Conservation (phyloP, 805 yeast species). For the Kodamaea leandrae region DNA sequence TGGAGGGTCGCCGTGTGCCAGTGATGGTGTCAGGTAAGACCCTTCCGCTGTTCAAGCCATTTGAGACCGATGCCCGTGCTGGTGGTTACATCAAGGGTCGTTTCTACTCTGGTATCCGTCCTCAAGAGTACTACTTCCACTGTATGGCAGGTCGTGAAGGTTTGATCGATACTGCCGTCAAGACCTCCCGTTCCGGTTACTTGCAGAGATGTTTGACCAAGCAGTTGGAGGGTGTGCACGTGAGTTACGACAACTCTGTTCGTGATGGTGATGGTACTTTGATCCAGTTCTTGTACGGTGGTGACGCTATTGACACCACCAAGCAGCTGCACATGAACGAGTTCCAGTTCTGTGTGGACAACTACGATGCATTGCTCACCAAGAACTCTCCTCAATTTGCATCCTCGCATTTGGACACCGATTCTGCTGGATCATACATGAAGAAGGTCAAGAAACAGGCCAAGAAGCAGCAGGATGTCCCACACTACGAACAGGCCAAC, state of each 20-base stretch:
- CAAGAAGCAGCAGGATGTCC: slow-evolving; percentile 59
- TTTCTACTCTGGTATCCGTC: slow-evolving; percentile 95
- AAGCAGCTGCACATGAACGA: slow-evolving; percentile 93
- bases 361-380: slow-evolving; percentile 79
- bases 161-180: slow-evolving; percentile 98
- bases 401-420: slow-evolving; percentile 75
- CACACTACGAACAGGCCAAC: slow-evolving; percentile 58
- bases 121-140: slow-evolving; percentile 99
- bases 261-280: slow-evolving; percentile 94
- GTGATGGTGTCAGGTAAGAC: slow-evolving; percentile 99
- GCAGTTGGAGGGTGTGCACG: slow-evolving; percentile 95
- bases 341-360: slow-evolving; percentile 89
- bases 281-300: slow-evolving; percentile 95
- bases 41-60: slow-evolving; percentile 93
- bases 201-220: slow-evolving; percentile 97
- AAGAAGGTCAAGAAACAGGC: slow-evolving; percentile 76
- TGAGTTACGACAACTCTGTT: slow-evolving; percentile 90
- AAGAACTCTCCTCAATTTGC: slow-evolving; percentile 82
- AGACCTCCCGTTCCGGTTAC: slow-evolving; percentile 97
- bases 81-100: slow-evolving; percentile 98
- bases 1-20: slow-evolving; percentile 99
- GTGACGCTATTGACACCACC: slow-evolving; percentile 92
- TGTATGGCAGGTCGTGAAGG: slow-evolving; percentile 99
- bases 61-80: slow-evolving; percentile 95
- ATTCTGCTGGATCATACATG: slow-evolving; percentile 71